These are phyloP conservation scores for Starmerella davenportii DNA, from an alignment of 805 yeast genomes.

Conservation along the genomic window DNA sequence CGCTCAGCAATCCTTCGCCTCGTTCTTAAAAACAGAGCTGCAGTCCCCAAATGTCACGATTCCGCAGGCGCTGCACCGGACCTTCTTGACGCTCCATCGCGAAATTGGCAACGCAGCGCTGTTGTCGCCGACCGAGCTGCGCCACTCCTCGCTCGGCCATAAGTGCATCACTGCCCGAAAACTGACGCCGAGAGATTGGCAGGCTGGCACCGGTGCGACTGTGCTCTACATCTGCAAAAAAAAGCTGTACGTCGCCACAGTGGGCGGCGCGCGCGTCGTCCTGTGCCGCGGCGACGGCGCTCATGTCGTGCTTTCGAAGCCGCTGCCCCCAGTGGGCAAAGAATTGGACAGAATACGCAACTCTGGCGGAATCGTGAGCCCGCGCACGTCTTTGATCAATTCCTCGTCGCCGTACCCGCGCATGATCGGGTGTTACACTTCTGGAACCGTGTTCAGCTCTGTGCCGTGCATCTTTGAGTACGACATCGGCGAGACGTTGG, in stretches of 20 bases:
- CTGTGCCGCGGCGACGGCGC: conserved; percentile 70
- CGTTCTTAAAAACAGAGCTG: conserved; percentile 51
- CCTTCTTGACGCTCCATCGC: conserved; percentile 63
- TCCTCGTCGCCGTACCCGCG: conserved; percentile 56
- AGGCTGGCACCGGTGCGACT: conserved; percentile 73
- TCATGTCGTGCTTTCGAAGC: conserved; percentile 60
- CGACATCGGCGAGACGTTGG: conserved; percentile 34
- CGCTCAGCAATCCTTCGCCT: conserved; percentile 54
- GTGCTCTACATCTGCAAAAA: conserved; percentile 60
- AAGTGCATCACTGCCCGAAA: conserved; percentile 35
- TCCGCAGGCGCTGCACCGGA: conserved; percentile 60
- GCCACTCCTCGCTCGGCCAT: conserved; percentile 31
- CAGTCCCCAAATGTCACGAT: conserved; percentile 33
- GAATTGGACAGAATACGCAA: conserved; percentile 63
- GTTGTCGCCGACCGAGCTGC: conserved; percentile 19
- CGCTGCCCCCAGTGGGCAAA: conserved; percentile 53
- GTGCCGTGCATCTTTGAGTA: conserved; percentile 52
- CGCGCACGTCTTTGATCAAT: conserved; percentile 72
- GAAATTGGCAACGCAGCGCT: conserved; percentile 44
- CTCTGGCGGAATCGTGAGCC: conserved; percentile 78
- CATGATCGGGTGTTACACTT: conserved; percentile 77
- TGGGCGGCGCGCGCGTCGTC: conserved; percentile 79
- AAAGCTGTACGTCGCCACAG: conserved; percentile 59
- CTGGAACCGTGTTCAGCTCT: conserved; percentile 74
- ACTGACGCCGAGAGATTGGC: conserved; percentile 46